A percentile compares a stretch with the other conserved stretches of the same genome.
Evolutionary conservation across 2,329 filamentous ascomycete species (phyloP).

Genomic region (Conoideocrella luteorostrata): DNA sequence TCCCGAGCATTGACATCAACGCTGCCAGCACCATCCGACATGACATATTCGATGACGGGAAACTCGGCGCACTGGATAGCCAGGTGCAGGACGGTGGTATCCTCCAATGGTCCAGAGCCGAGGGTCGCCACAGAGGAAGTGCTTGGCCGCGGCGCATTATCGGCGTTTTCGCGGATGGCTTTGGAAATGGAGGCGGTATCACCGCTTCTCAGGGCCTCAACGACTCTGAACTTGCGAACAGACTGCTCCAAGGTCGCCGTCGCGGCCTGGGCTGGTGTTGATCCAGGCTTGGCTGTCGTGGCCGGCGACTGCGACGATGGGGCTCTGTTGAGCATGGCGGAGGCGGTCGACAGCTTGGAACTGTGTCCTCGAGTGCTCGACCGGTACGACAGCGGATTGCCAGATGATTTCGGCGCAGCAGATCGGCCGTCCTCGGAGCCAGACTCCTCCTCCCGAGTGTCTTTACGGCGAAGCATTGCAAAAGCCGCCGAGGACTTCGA

Average conservation of each 20-base stretch:
- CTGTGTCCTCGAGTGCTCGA: constrained; percentile 34
- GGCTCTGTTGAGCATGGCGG: constrained; percentile 33
- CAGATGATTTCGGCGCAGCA: constrained; percentile 23
- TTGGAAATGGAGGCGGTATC: constrained; percentile 87
- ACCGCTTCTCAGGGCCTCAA: constrained; percentile 84
- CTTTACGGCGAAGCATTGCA: constrained; percentile 48
- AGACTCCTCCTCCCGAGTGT: constrained; percentile 45
- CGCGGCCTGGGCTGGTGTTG: constrained; percentile 35
- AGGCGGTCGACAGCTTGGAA: constrained; percentile 40
- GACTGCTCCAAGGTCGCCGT: constrained; percentile 75
- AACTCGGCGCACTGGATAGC: constrained; percentile 93
- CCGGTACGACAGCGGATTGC: constrained; percentile 31
- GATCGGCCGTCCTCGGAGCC: constrained; percentile 44
- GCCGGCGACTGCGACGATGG: constrained; percentile 27
- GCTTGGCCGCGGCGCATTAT: constrained; percentile 48
- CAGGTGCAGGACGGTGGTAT: constrained; percentile 86
- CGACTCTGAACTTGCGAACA: constrained; percentile 87
- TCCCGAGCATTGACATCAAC: constrained; percentile 87
- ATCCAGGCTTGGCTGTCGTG: constrained; percentile 20
- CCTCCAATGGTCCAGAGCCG: constrained; percentile 51
- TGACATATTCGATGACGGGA: constrained; percentile 88
- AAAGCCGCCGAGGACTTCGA: constrained; percentile 48
- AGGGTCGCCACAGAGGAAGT: constrained; percentile 45
- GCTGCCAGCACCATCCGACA: constrained; percentile 61
- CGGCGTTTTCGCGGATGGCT: constrained; percentile 64